phyloP scores from a whole-genome alignment of 176 grass and related monocot genomes.

The Aegilops sharonensis region DNA sequence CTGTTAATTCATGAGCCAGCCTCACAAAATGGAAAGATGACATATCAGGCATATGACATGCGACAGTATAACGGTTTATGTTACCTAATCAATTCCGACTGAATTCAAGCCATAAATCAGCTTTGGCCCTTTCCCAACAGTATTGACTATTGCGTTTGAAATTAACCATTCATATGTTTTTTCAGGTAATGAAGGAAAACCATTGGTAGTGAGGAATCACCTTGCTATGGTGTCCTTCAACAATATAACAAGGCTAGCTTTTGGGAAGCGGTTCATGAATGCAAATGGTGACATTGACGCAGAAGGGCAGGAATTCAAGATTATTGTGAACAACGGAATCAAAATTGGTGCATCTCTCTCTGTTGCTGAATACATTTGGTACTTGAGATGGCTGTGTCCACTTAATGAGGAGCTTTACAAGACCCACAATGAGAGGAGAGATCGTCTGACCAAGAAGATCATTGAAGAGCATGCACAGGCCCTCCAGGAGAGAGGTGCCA shows the following conservation, averaged over 20 bases:
- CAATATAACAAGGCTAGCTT: slow-evolving; percentile 86
- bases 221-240: slow-evolving; percentile 74
- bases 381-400: slow-evolving; percentile 74
- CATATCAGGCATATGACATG: not conserved
- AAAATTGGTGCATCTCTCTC: slow-evolving; percentile 84
- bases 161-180: slow-evolving; percentile 11
- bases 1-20: not conserved
- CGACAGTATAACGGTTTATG: not conserved
- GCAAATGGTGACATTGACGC: slow-evolving; percentile 50
- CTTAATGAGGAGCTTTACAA: slow-evolving; percentile 74
- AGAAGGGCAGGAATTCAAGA: slow-evolving; percentile 71
- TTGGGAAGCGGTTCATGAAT: slow-evolving; percentile 77
- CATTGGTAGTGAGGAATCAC: slow-evolving; percentile 49
- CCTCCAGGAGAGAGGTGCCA: slow-evolving; percentile 56
- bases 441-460: slow-evolving; percentile 70
- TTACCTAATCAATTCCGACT: not conserved
- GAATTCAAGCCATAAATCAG: not conserved
- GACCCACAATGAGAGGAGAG: slow-evolving; percentile 65
- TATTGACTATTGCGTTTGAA: not conserved
- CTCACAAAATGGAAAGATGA: not conserved
- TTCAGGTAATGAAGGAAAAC: slow-evolving; percentile 54
- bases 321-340: slow-evolving; percentile 64
- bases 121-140: not conserved
- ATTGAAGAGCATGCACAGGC: slow-evolving; percentile 73
- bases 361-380: slow-evolving; percentile 65